Percentiles rank a stretch among this genome's conserved stretches.
phyloP scores from a whole-genome alignment of 805 yeast genomes.

The Wickerhamomyces silvicola region DNA sequence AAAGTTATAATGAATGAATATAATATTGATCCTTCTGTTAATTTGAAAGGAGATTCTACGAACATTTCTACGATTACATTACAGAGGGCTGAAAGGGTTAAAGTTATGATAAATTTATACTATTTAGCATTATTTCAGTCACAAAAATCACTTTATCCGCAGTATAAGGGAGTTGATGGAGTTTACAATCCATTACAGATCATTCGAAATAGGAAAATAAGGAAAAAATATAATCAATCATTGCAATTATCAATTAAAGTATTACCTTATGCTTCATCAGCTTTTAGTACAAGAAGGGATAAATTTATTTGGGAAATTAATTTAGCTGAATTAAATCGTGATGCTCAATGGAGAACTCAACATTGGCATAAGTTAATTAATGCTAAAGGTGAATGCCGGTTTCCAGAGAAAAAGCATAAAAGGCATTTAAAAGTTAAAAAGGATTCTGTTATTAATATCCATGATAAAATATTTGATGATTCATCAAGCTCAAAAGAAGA shows the following conservation, averaged over 20 bases:
- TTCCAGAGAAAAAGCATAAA: slow-evolving; percentile 24
- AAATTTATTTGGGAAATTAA: slow-evolving; percentile 61
- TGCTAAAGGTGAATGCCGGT: slow-evolving; percentile 46
- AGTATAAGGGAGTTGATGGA: slow-evolving; percentile 47
- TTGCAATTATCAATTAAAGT: slow-evolving; percentile 40
- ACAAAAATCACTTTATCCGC: slow-evolving; percentile 11
- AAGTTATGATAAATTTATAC: slow-evolving; percentile 27
- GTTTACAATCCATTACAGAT: slow-evolving; percentile 78
- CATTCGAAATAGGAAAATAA: slow-evolving; percentile 61
- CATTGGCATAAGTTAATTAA: slow-evolving; percentile 48
- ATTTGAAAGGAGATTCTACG: slow-evolving; percentile 15
- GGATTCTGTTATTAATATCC: slow-evolving; percentile 7
- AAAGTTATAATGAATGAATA: slow-evolving; percentile 35
- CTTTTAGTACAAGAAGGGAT: slow-evolving; percentile 43
- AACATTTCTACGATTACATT: slow-evolving; percentile 30
- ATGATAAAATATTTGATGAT: slow-evolving; percentile 18
- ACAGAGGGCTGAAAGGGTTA: slow-evolving; percentile 44
- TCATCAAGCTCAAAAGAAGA: slow-evolving; percentile 6
- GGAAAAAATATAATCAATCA: slow-evolving; percentile 44
- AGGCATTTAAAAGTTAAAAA: slow-evolving; percentile 3
- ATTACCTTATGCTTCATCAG: slow-evolving; percentile 59
- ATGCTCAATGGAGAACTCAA: slow-evolving; percentile 48
- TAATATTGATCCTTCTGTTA: slow-evolving; percentile 28
- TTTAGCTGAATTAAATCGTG: slow-evolving; percentile 50
- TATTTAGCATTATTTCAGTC: slow-evolving; percentile 19